A percentile compares a stretch with the other conserved stretches of the same genome.
Conservation (phyloP, 176 grass and related monocot species). For the Lolium rigidum region DNA sequence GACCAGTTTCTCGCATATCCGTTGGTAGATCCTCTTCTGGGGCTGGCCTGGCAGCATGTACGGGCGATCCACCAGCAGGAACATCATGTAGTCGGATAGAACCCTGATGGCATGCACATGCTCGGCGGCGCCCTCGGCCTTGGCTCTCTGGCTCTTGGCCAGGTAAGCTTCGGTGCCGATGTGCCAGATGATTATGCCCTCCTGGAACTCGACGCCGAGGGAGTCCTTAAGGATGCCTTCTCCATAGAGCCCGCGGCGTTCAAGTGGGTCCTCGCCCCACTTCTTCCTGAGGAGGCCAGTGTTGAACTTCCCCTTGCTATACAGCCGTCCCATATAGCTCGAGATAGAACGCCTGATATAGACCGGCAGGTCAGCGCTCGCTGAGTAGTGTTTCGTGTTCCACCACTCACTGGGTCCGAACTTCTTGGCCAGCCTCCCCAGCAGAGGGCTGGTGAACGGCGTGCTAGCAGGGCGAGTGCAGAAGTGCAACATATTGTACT, state of each 20-base stretch:
- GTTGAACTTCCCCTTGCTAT: not conserved
- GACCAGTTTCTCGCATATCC: not conserved
- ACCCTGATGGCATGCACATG: not conserved
- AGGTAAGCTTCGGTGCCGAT: not conserved
- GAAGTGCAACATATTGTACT: not conserved
- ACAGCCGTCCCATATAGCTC: not conserved
- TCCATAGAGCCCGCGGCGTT: rapidly evolving
- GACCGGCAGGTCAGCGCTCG: not conserved
- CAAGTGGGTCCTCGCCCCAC: not conserved
- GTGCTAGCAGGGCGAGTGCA: not conserved
- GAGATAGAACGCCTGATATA: not conserved
- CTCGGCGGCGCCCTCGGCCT: no score
- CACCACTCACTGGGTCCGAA: not conserved
- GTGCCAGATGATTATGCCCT: constrained; percentile 30
- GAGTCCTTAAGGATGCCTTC: not conserved
- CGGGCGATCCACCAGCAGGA: not conserved
- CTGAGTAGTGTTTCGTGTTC: not conserved
- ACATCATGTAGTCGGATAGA: not conserved
- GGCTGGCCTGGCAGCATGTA: constrained; percentile 13
- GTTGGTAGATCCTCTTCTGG: not conserved
- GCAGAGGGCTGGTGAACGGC: not conserved
- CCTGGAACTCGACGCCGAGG: constrained; percentile 8
- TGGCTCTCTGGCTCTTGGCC: not conserved
- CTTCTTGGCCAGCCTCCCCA: not conserved
- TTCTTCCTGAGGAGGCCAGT: not conserved